Base-by-base conservation (phyloP, 176 grass and related monocot species). In the Bromus sterilis region DNA sequence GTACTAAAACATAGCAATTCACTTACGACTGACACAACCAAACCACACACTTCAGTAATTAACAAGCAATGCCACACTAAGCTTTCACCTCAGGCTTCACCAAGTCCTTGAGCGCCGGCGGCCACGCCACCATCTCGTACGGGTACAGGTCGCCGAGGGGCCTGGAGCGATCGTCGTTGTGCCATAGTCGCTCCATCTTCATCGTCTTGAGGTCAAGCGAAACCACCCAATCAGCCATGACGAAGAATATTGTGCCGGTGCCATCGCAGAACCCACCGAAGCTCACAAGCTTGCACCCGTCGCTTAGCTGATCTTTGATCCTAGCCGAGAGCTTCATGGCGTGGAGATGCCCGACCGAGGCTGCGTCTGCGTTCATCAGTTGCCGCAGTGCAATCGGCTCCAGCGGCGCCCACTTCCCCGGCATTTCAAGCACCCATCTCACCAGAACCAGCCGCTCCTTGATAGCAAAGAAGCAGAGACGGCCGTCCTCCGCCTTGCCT, bases 121-220 rank as follows among this genome's bases (percentile, higher is more conserved):
- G 88, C 91, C 91, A 91, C 11, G 60, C 49, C 85, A 86, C 23
- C 91, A 94, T 94, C 82, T 91, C 82, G 35, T 56, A 86, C 12
- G 85, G 81, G 73, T 62, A 91, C 21, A 94, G 74, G 26, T 42
- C 74, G 1, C 53, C 85, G 15, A 91, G 74, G 30, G 88, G 88
- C 6, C 74, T 30, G 3, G 0, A 7, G n/a, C 68, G 66, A 11
- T 94, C 85, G 2, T 60, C 21, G 31, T 84, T 94, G 36, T 2
- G 66, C 85, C 88, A 88, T 11, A 94, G 67, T 41, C 20, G 76
- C 86, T 84, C 69, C 83, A 94, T 46, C 56, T 11, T 73, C 29
- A 74, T 4, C 3, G 69, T 53, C 49, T 71, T 63, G 2, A 75
- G 59, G n/a, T 88, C 33, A 6, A 90, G 84, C 0, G 70, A 46